Base-by-base conservation (phyloP, 2,329 filamentous ascomycete genomes). In the Colletotrichum sansevieriae region DNA sequence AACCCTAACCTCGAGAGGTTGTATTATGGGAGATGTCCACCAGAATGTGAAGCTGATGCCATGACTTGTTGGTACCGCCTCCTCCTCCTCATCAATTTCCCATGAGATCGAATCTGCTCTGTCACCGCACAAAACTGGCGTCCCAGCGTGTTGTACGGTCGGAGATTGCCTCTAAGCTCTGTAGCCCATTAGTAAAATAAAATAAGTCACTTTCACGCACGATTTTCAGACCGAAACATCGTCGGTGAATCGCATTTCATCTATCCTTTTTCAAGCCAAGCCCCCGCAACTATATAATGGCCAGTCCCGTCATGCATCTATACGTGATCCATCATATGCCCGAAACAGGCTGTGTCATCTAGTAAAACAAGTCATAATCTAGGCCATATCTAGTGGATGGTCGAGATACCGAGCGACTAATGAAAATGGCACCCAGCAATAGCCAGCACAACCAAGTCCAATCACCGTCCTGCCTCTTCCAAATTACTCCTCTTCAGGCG, bases 401-500 rank as follows among this genome's bases (percentile, higher is more conserved):
- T 33, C 44, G 18, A 9, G 13, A 37, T 29, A n/a, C 3, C n/a
- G n/a, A 46, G 12, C 18, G 25, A 20, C 18, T 9, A 55, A 55
- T 8, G 29, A 10, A n/a, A 56, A 43, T 11, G n/a, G 52, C 15
- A 56, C 18, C 22, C 52, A 12, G 2, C 43, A 46, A 22, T 44
- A 51, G 43, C 6, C 46, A 55, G 13, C 20, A 13, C 22, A 29
- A 8, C 10, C 39, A 18, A 35, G 4, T 29, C 15, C 44, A 52
- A 5, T 62, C 57, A 15, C 71, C 70, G 18, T 58, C 60, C 35
- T 76, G 73, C 29, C 47, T 29, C 12, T 25, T 11, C 59, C 61
- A 41, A 2, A 39, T 51, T 29, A 61, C 29, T 74, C 61, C 15
- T 73, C 72, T 51, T 72, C 56, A 13, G 71, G 58, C 9, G 54